phyloP scores from a whole-genome alignment of 108 stramenopile genomes.

The Cylindrotheca fusiformis region DNA sequence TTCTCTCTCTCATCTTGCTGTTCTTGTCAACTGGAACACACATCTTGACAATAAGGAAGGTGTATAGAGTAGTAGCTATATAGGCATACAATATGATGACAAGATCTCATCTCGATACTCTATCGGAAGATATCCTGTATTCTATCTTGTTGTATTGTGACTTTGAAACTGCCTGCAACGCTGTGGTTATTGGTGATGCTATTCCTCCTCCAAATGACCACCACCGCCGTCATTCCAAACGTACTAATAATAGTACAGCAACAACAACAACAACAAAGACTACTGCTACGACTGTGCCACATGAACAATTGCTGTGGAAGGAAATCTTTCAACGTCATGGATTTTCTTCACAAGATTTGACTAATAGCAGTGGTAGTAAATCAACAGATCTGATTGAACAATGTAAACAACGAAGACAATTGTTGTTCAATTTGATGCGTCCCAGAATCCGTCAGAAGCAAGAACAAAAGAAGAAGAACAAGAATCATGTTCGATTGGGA shows the following conservation, averaged over 20 bases:
- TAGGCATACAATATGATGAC: too few species aligned
- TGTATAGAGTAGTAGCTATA: too few species aligned
- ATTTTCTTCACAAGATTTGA: slow-evolving; percentile 29
- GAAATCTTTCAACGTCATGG: slow-evolving; percentile 31
- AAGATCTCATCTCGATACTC: too few species aligned
- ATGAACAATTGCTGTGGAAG: slow-evolving; percentile 35
- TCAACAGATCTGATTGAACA: slow-evolving; percentile 27
- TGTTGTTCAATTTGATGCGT: slow-evolving; percentile 31
- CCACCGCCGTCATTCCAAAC: not conserved
- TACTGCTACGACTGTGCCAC: too few species aligned
- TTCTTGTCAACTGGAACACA: too few species aligned
- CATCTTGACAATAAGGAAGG: too few species aligned
- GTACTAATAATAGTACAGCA: not conserved
- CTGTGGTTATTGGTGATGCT: too few species aligned
- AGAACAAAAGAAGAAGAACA: not conserved
- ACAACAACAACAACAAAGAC: not conserved
- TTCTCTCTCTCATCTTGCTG: too few species aligned
- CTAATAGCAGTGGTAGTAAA: not conserved
- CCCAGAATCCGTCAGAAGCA: not conserved
- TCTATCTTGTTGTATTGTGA: slow-evolving; percentile 38
- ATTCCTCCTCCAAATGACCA: slow-evolving; percentile 29
- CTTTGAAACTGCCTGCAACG: slow-evolving; percentile 37
- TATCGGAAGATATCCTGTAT: slow-evolving; percentile 46
- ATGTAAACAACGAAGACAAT: slow-evolving; percentile 23
- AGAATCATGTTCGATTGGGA: slow-evolving; percentile 28